Percentiles rank a stretch among this genome's conserved stretches.
These are phyloP conservation scores for Spencermartinsiella ligniputridi DNA, from an alignment of 1,139 yeast genomes.

Conservation along the genomic window DNA sequence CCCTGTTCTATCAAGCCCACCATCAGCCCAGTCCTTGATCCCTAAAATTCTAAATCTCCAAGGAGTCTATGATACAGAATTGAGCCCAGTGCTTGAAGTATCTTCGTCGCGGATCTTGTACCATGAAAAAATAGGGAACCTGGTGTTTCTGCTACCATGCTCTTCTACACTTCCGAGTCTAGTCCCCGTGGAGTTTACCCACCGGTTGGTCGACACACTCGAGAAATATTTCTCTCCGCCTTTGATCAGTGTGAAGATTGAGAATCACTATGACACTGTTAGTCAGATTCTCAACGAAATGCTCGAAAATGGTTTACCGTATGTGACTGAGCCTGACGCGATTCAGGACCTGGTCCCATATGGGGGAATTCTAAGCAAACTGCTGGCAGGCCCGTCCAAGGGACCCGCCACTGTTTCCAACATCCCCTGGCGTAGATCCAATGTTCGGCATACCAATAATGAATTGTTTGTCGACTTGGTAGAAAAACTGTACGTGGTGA, in stretches of 20 bases:
- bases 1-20: constrained; percentile 48
- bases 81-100: constrained; percentile 23
- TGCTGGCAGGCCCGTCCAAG: constrained; percentile 17
- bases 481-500: constrained; percentile 53
- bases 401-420: constrained; percentile 21
- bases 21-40: constrained; percentile 44
- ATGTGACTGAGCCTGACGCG: constrained; percentile 65
- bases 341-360: constrained; percentile 69
- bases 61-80: constrained; percentile 1
- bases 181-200: constrained; percentile 53
- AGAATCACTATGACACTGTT: constrained; percentile 61
- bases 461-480: constrained; percentile 77
- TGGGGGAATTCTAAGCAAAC: constrained; percentile 29
- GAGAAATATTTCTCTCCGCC: constrained; percentile 59
- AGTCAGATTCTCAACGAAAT: constrained; percentile 60
- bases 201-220: constrained; percentile 48
- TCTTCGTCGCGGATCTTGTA: constrained; percentile 32
- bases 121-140: constrained; percentile 29
- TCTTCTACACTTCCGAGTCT: constrained; percentile 37
- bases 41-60: constrained; percentile 24
- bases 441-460: constrained; percentile 63
- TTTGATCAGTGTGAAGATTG: constrained; percentile 53
- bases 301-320: constrained; percentile 74
- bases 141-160: constrained; percentile 32
- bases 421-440: constrained; percentile 71